phyloP scores from a whole-genome alignment of 2,329 filamentous ascomycete species.

The Sclerotinia nivalis region DNA sequence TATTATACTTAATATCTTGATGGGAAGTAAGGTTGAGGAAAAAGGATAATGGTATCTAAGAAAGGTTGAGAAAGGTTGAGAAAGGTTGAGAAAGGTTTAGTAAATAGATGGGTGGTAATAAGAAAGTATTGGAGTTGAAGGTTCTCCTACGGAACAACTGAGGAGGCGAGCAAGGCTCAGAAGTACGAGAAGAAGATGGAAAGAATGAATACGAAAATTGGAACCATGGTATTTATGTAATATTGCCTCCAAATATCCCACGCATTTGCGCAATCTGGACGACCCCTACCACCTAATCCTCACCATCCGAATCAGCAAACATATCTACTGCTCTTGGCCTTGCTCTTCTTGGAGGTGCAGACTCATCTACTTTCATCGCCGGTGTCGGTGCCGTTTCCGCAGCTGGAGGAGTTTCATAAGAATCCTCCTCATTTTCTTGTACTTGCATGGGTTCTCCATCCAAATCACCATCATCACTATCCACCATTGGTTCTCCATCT shows the following conservation, averaged over 20 bases:
- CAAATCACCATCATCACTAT: slow-evolving; percentile 40
- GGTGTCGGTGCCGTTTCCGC: not conserved
- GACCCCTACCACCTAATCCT: slow-evolving; percentile 25
- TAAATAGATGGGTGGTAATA: not conserved
- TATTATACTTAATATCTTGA: too few relatives aligned
- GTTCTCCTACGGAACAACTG: not conserved
- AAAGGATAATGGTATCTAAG: not conserved
- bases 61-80: too few relatives aligned
- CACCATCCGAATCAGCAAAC: slow-evolving; percentile 75
- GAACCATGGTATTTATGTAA: not conserved
- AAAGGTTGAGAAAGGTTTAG: too few relatives aligned
- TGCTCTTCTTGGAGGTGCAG: slow-evolving; percentile 32
- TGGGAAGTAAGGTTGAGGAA: too few relatives aligned
- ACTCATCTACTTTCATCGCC: not conserved
- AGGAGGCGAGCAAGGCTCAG: not conserved
- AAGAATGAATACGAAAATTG: not conserved
- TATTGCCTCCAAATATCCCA: not conserved
- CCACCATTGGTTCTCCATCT: slow-evolving; percentile 57
- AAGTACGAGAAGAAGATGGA: not conserved
- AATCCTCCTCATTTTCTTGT: slow-evolving; percentile 6
- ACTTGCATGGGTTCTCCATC: slow-evolving; percentile 43
- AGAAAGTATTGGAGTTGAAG: not conserved
- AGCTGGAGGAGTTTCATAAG: not conserved
- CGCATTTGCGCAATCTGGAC: too few relatives aligned
- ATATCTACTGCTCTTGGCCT: slow-evolving; percentile 76